A percentile compares a stretch with the other conserved stretches of the same genome.
These are phyloP conservation scores for Candida odintsovae DNA, from an alignment of 805 yeast genomes.

Conservation along the genomic window DNA sequence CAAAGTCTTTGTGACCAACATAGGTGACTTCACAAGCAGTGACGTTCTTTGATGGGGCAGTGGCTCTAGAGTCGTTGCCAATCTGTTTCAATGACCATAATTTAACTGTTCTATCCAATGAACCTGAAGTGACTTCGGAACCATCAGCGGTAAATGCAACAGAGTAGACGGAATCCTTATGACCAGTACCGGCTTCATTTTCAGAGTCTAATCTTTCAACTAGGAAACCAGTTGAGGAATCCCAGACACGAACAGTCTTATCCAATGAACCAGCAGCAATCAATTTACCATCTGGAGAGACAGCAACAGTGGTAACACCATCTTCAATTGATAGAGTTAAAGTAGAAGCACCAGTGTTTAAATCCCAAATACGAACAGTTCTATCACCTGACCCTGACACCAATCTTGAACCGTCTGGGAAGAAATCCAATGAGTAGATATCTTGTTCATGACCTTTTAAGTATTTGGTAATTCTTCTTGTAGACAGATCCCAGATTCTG, in stretches of 20 bases:
- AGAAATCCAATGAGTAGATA: conserved; percentile 90
- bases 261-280: conserved; percentile 97
- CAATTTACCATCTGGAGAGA: conserved; percentile 88
- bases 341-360: conserved; percentile 82
- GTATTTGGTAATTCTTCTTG: conserved; percentile 78
- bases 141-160: conserved; percentile 93
- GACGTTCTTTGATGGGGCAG: conserved; percentile 33
- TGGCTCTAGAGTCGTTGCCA: conserved; percentile 37
- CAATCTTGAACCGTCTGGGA: conserved; percentile 88
- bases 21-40: conserved; percentile 84
- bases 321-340: conserved; percentile 89
- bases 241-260: conserved; percentile 96
- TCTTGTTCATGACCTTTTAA: conserved; percentile 96
- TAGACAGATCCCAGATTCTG: conserved; percentile 91
- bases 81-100: conserved; percentile 82
- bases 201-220: conserved; percentile 92
- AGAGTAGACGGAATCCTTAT: conserved; percentile 91
- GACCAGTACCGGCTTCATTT: conserved; percentile 84
- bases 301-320: conserved; percentile 97
- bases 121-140: conserved; percentile 87
- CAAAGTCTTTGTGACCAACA: conserved; percentile 95
- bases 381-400: conserved; percentile 97
- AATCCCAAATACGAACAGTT: conserved; percentile 95
- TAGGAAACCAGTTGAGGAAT: conserved; percentile 82
- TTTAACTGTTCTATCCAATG: conserved; percentile 92